These are phyloP conservation scores for Penicillium sp. DNA, from an alignment of 2,329 filamentous ascomycete species.

Conservation along the genomic window DNA sequence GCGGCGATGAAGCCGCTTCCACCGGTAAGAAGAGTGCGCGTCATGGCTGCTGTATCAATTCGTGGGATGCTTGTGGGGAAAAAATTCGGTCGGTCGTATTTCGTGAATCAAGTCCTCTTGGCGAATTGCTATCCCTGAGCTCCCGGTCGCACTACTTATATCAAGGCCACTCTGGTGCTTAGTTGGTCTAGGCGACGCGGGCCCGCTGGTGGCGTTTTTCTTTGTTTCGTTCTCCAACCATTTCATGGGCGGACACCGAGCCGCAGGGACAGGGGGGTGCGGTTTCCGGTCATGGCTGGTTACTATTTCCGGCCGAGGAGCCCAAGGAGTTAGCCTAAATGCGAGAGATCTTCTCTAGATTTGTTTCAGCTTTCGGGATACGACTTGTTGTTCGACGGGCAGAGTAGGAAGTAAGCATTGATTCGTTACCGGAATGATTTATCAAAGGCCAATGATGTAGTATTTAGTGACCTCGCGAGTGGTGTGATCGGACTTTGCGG, in stretches of 20 bases:
- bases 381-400: too few species aligned
- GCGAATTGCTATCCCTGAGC: too few species aligned
- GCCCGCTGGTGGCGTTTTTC: background rate
- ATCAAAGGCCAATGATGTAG: background rate
- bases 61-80: background rate
- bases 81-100: background rate
- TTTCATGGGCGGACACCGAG: too few species aligned
- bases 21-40: conserved; percentile 4
- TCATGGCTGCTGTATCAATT: background rate
- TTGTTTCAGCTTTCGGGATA: background rate
- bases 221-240: background rate
- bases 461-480: background rate
- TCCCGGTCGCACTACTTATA: too few species aligned
- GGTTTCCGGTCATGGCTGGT: background rate
- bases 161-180: too few species aligned
- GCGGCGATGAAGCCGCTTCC: conserved; percentile 7
- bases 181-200: background rate
- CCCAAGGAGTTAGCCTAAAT: background rate
- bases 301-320: conserved; percentile 1
- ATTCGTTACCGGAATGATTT: too few species aligned
- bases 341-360: background rate
- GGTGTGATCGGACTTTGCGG: background rate
- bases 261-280: background rate
- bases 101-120: too few species aligned
- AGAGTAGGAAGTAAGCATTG: background rate